A percentile compares a stretch with the other conserved stretches of the same genome.
phyloP scores from a whole-genome alignment of 495 filamentous ascomycete species.

The Filosporella fistucella region DNA sequence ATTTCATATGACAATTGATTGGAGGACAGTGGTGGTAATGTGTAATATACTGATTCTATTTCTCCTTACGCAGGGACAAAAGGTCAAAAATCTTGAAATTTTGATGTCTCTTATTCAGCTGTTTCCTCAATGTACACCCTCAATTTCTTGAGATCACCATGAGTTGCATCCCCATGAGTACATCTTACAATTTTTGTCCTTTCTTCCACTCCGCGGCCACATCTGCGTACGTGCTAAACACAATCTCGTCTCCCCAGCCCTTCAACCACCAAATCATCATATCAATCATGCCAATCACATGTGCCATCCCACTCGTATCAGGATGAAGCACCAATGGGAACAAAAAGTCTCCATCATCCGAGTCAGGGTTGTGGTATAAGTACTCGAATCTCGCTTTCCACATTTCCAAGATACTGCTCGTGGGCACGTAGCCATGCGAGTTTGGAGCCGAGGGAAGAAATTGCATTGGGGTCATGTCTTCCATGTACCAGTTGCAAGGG shows the following conservation, averaged over 20 bases:
- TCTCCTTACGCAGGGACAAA: too few relatives aligned
- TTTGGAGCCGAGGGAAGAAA: slow-evolving; percentile 50
- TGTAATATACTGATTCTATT: too few relatives aligned
- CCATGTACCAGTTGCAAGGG: slow-evolving; percentile 53
- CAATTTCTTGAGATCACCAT: too few relatives aligned
- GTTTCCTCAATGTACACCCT: too few relatives aligned
- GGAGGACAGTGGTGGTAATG: too few relatives aligned
- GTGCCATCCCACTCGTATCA: slow-evolving; percentile 53
- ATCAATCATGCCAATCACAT: slow-evolving; percentile 54
- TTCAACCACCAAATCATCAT: slow-evolving; percentile 49
- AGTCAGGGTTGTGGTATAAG: slow-evolving; percentile 46
- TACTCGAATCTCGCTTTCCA: slow-evolving; percentile 59
- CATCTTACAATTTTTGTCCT: slow-evolving; percentile 11
- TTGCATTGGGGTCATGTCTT: slow-evolving; percentile 54
- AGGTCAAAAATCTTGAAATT: too few relatives aligned
- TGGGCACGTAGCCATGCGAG: slow-evolving; percentile 53
- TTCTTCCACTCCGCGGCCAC: slow-evolving; percentile 36
- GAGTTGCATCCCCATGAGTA: too few relatives aligned
- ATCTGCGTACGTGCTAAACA: slow-evolving; percentile 37
- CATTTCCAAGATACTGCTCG: slow-evolving; percentile 48
- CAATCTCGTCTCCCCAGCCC: slow-evolving; percentile 42
- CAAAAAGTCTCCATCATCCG: slow-evolving; percentile 38
- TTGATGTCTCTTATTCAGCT: too few relatives aligned
- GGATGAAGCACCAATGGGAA: slow-evolving; percentile 60
- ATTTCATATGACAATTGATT: too few relatives aligned